A percentile compares a stretch with the other conserved stretches of the same genome.
These are phyloP conservation scores for Mortierella antarctica DNA, from an alignment of 192 early-diverging fungal genomes.

Conservation along the genomic window DNA sequence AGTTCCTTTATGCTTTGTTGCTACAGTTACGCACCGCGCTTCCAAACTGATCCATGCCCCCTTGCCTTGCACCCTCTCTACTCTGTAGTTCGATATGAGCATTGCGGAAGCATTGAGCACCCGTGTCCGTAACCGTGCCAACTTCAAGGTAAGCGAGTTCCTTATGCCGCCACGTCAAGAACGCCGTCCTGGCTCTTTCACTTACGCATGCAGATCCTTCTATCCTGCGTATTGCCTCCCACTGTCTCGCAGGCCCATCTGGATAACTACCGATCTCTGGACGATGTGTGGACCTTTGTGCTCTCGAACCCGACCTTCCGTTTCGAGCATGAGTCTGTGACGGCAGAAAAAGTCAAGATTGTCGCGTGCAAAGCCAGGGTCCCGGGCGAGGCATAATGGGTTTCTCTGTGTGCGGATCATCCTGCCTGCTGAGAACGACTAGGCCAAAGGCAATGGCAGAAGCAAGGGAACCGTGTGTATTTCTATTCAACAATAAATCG, in stretches of 20 bases:
- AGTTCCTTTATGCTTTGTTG: background rate
- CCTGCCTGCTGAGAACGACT: no score
- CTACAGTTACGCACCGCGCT: background rate
- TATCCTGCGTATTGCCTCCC: no score
- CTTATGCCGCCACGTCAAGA: background rate
- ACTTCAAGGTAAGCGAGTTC: conserved; percentile 76
- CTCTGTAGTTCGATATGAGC: conserved; percentile 79
- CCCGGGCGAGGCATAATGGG: conserved; percentile 69
- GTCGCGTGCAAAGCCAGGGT: conserved; percentile 90
- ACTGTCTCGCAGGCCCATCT: conserved; percentile 75
- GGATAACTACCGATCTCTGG: conserved; percentile 93
- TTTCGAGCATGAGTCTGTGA: conserved; percentile 85
- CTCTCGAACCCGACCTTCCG: conserved; percentile 87
- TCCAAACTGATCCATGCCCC: background rate
- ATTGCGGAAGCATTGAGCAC: conserved; percentile 89
- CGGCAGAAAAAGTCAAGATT: conserved; percentile 93
- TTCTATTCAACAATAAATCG: no score
- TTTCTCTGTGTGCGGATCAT: no score
- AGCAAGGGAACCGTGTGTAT: no score
- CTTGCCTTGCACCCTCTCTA: background rate
- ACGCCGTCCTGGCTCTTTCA: background rate
- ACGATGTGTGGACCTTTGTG: conserved; percentile 99
- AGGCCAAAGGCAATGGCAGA: no score
- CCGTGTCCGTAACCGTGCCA: conserved; percentile 82
- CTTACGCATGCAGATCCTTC: background rate